phyloP scores from a whole-genome alignment of 2,329 filamentous ascomycete genomes.

The Biscogniauxia sp. region DNA sequence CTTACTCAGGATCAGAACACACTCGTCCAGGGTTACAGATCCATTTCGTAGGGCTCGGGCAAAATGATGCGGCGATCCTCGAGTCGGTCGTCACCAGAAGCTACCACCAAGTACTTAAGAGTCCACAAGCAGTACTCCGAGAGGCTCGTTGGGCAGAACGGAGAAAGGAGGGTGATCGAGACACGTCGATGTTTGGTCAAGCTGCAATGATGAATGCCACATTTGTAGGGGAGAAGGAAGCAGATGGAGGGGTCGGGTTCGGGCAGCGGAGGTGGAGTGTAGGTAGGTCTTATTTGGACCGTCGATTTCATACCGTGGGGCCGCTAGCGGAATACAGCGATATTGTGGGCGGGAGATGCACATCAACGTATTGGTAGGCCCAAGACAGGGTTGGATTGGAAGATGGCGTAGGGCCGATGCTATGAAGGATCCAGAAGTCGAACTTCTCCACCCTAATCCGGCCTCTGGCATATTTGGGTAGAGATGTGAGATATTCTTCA shows the following conservation, averaged over 20 bases:
- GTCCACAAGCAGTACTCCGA: constrained; percentile 16
- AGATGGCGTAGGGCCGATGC: constrained; percentile 26
- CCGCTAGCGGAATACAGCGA: constrained; percentile 30
- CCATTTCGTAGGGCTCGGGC: constrained; percentile 21
- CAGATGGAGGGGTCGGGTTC: constrained; percentile 32
- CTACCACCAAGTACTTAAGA: constrained; percentile 12
- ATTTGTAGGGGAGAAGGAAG: constrained; percentile 25
- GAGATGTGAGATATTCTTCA: constrained; percentile 8
- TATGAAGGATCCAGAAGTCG: constrained; percentile 11
- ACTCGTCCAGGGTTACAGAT: constrained; percentile 15
- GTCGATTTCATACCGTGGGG: constrained; percentile 33
- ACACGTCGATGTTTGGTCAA: constrained; percentile 26
- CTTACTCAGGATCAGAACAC: constrained; percentile 25
- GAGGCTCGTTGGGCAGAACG: constrained; percentile 14
- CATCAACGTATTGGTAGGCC: constrained; percentile 29
- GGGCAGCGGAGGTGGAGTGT: constrained; percentile 31
- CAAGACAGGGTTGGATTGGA: constrained; percentile 27
- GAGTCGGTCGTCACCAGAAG: constrained; percentile 18
- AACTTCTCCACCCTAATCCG: constrained; percentile 22
- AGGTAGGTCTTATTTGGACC: constrained; percentile 32
- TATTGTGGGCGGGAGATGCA: constrained; percentile 33
- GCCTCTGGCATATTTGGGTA: constrained; percentile 13
- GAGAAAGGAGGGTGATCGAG: constrained; percentile 20
- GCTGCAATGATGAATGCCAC: constrained; percentile 25
- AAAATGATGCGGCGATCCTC: constrained; percentile 22